These are phyloP conservation scores for Trichosporon ovoides DNA, from an alignment of 1,284 basidiomycete genomes.

Conservation along the genomic window DNA sequence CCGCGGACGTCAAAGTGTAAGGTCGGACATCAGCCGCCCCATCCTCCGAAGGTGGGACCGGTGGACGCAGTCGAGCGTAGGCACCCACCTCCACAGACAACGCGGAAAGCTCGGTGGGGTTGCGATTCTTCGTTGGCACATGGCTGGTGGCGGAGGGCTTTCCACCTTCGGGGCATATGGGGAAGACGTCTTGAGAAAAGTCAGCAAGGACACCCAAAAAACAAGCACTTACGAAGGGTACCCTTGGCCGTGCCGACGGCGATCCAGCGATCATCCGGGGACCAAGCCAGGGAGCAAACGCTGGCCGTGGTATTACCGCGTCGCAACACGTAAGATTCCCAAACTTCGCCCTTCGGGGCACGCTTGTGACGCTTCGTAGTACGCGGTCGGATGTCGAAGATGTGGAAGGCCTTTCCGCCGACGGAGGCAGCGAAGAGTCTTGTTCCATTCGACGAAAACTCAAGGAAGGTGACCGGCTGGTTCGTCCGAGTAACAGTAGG, in stretches of 20 bases:
- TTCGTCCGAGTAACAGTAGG: conserved; percentile 17
- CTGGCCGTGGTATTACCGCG: conserved; percentile 66
- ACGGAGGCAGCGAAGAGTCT: conserved; percentile 56
- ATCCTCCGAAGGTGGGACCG: neutral
- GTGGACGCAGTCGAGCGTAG: conserved; percentile 53
- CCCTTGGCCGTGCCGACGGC: conserved; percentile 58
- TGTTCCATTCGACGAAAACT: conserved; percentile 61
- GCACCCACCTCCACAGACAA: conserved; percentile 58
- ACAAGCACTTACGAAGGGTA: conserved; percentile 51
- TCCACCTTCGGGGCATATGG: conserved; percentile 70
- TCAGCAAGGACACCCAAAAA: neutral
- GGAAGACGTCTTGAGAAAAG: conserved; percentile 63
- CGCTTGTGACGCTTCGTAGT: neutral
- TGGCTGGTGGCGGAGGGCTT: conserved; percentile 61
- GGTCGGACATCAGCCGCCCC: conserved; percentile 3
- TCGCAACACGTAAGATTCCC: conserved; percentile 64
- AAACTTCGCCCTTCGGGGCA: conserved; percentile 46
- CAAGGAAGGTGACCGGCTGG: conserved; percentile 55
- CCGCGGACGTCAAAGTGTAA: neutral
- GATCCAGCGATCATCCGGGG: conserved; percentile 63
- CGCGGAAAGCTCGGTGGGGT: conserved; percentile 55
- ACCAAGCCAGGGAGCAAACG: conserved; percentile 56
- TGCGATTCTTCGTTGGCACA: conserved; percentile 57
- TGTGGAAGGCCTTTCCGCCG: conserved; percentile 59
- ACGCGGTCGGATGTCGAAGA: conserved; percentile 53